These are phyloP conservation scores for Botrytis fragariae DNA, from an alignment of 2,329 filamentous ascomycete species.

Conservation along the genomic window DNA sequence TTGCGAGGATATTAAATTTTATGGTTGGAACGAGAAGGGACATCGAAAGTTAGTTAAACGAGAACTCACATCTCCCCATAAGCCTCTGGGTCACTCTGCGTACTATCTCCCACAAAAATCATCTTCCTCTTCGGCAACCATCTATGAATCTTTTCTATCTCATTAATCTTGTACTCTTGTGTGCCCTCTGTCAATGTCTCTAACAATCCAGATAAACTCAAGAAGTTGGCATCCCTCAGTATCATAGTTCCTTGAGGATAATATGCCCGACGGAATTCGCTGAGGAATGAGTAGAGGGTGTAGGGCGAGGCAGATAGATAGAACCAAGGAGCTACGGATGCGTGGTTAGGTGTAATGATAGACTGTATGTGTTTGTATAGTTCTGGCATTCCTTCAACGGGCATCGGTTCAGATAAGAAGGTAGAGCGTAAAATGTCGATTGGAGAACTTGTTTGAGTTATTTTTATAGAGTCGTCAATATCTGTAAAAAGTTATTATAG, in stretches of 20 bases:
- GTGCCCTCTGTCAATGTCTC: conserved; percentile 77
- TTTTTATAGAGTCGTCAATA: conserved; percentile 93
- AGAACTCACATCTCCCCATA: conserved; percentile 74
- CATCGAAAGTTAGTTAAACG: neutral
- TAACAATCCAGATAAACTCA: conserved; percentile 77
- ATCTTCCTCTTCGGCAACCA: conserved; percentile 80
- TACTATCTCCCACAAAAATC: conserved; percentile 85
- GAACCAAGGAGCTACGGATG: conserved; percentile 71
- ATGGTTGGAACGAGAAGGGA: neutral
- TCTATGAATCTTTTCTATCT: conserved; percentile 71
- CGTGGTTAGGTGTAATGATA: conserved; percentile 43
- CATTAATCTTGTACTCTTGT: conserved; percentile 79
- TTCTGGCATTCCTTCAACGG: conserved; percentile 78
- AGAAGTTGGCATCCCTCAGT: conserved; percentile 81
- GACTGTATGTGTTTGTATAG: conserved; percentile 68
- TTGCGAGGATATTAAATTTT: neutral
- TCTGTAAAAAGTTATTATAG: conserved; percentile 50
- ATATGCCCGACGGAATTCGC: conserved; percentile 65
- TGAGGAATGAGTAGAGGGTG: conserved; percentile 87
- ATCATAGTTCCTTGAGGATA: conserved; percentile 80
- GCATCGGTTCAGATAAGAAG: conserved; percentile 71
- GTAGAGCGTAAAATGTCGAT: conserved; percentile 80
- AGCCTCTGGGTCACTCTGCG: conserved; percentile 85
- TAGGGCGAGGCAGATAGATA: conserved; percentile 94
- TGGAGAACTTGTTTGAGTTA: conserved; percentile 77